Evolutionary conservation across 1,284 basidiomycete genomes (phyloP).

Genomic region (Erythrobasidium hasegawianum): DNA sequence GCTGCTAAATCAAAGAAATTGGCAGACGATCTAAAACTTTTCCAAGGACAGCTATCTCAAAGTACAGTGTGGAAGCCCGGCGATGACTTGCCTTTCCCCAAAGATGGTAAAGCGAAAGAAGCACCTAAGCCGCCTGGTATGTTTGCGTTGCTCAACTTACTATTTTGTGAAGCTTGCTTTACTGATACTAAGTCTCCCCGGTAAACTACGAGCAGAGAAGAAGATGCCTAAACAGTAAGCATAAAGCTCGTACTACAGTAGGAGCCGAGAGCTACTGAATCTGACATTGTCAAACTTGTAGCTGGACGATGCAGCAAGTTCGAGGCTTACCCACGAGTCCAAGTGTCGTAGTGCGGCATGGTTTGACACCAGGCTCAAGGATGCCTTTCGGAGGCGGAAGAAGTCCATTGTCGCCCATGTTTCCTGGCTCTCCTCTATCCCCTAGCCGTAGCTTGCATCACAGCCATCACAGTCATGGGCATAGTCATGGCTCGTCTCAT

Average conservation of each 20-base stretch:
- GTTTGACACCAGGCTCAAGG: neutral
- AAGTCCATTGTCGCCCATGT: neutral
- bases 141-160: neutral
- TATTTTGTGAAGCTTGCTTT: too few relatives aligned
- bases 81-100: conserved; percentile 1
- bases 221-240: neutral
- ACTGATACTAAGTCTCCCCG: too few relatives aligned
- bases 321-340: neutral
- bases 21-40: neutral
- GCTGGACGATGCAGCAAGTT: conserved; percentile 1
- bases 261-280: too few relatives aligned
- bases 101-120: neutral
- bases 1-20: neutral
- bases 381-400: neutral
- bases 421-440: neutral
- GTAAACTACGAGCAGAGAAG: neutral
- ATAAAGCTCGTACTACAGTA: too few relatives aligned
- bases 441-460: neutral
- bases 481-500: neutral
- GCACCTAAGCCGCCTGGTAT: neutral
- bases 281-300: neutral
- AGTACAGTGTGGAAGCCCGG: neutral
- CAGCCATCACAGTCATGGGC: neutral
- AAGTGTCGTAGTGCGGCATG: neutral
- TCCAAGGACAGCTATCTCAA: neutral